These are phyloP conservation scores for Aspergillus indologenus DNA, from an alignment of 495 filamentous ascomycete genomes.

Conservation along the genomic window DNA sequence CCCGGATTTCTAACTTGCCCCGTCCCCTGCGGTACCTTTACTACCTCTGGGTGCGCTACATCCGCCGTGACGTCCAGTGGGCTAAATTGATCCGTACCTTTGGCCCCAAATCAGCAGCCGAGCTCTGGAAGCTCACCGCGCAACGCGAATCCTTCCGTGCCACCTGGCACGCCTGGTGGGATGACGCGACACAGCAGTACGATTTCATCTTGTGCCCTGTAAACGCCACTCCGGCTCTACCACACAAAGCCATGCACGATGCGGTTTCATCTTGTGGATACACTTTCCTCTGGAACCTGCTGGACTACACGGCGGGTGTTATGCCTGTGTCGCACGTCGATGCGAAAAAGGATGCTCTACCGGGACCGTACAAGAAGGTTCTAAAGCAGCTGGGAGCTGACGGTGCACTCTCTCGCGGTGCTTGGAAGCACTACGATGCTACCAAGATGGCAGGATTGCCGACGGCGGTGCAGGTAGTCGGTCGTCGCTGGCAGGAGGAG, in stretches of 20 bases:
- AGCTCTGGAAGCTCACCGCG: conserved; percentile 79
- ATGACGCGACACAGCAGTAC: conserved; percentile 56
- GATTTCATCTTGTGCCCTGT: conserved; percentile 83
- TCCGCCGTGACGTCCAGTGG: conserved; percentile 71
- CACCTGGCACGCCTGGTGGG: conserved; percentile 82
- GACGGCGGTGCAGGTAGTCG: conserved; percentile 83
- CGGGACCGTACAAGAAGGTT: conserved; percentile 49
- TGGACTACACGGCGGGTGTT: conserved; percentile 86
- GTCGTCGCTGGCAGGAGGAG: conserved; percentile 83
- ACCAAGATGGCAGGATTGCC: conserved; percentile 81
- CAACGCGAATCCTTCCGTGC: conserved; percentile 73
- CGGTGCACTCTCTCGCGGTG: conserved; percentile 76
- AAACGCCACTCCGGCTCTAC: conserved; percentile 87
- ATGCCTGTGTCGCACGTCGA: conserved; percentile 87
- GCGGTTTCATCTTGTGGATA: conserved; percentile 90
- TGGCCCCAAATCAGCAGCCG: conserved; percentile 63
- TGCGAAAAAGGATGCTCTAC: conserved; percentile 60
- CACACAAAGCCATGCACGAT: conserved; percentile 80
- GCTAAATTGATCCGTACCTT: conserved; percentile 72
- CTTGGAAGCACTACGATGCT: conserved; percentile 86
- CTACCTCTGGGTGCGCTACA: conserved; percentile 83
- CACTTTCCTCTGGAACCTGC: conserved; percentile 91
- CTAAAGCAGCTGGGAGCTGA: conserved; percentile 44
- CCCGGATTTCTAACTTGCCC: conserved; percentile 68
- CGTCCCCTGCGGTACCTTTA: conserved; percentile 78